Evolutionary conservation across 2,329 filamentous ascomycete genomes (phyloP).

Genomic region (Colletotrichum spaethianum): DNA sequence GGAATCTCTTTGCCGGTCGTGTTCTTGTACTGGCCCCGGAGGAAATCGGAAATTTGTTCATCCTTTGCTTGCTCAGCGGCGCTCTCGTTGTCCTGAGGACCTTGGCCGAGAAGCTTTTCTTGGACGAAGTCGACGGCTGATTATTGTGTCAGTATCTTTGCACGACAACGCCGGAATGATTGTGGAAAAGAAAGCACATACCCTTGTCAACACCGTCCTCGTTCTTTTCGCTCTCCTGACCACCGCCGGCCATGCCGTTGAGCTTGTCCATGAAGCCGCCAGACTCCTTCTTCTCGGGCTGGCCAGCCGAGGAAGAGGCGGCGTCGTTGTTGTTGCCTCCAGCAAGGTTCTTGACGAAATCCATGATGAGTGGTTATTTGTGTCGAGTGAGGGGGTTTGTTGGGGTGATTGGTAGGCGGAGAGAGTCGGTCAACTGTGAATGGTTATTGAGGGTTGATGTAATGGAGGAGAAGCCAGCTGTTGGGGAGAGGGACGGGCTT

Average conservation of each 20-base stretch:
- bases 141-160: conserved; percentile 3
- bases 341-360: conserved; percentile 68
- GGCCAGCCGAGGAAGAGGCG: conserved; percentile 46
- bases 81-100: conserved; percentile 78
- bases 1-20: conserved; percentile 78
- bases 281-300: conserved; percentile 52
- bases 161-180: background rate
- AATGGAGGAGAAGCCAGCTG: background rate
- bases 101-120: conserved; percentile 79
- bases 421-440: background rate
- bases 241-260: conserved; percentile 80
- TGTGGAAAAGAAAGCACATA: conserved; percentile 49
- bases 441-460: background rate
- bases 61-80: conserved; percentile 89
- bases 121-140: conserved; percentile 84
- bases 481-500: conserved; percentile 28
- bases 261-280: conserved; percentile 78
- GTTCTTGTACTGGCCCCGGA: conserved; percentile 79
- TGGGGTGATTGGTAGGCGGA: background rate
- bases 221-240: conserved; percentile 82
- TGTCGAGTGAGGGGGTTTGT: background rate
- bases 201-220: conserved; percentile 89
- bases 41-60: conserved; percentile 81
- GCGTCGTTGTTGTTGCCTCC: conserved; percentile 54
- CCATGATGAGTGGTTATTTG: conserved; percentile 57